Percentiles rank a stretch among this genome's conserved stretches.
Evolutionary conservation across 2,329 filamentous ascomycete species (phyloP).

Genomic region (Aspergillus ibericus): DNA sequence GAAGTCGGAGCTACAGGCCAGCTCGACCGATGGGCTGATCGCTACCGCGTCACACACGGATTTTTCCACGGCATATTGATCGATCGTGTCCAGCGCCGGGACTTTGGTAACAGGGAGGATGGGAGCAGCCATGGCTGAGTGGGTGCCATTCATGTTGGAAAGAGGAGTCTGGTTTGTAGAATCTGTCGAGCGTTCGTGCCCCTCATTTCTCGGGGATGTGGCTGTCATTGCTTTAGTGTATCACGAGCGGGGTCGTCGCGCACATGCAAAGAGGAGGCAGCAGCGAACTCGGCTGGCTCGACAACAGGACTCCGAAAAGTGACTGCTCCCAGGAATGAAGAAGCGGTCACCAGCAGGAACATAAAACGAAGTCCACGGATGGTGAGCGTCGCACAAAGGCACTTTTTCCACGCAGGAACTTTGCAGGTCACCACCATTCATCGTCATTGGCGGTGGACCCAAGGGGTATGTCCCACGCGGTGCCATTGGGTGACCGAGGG

Average conservation of each 20-base stretch:
- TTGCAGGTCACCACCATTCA: constrained; percentile 15
- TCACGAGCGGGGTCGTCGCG: constrained; percentile 15
- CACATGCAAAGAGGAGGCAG: constrained; percentile 16
- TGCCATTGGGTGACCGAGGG: constrained; percentile 11
- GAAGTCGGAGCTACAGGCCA: constrained; percentile 12
- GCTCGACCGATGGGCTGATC: constrained; percentile 11
- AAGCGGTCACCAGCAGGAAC: neutral
- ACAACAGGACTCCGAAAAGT: constrained; percentile 8
- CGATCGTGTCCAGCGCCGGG: constrained; percentile 27
- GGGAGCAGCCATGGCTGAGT: constrained; percentile 1
- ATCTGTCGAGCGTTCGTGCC: constrained; percentile 8
- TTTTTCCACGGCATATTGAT: constrained; percentile 23
- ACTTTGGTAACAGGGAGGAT: constrained; percentile 26
- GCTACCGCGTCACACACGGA: constrained; percentile 1
- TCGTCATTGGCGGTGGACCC: constrained; percentile 18
- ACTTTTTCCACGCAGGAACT: constrained; percentile 18
- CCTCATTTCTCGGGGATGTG: constrained; percentile 13
- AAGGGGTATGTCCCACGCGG: constrained; percentile 4
- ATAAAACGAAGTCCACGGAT: constrained; percentile 3
- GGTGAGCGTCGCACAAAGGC: constrained; percentile 7
- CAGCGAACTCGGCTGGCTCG: constrained; percentile 14
- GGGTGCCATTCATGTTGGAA: neutral
- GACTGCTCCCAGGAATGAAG: constrained; percentile 3
- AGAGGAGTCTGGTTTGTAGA: neutral
- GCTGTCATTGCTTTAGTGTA: constrained; percentile 18